A percentile compares a stretch with the other conserved stretches of the same genome.
phyloP scores from a whole-genome alignment of 805 yeast species.

The Yamadazyma endophytica region DNA sequence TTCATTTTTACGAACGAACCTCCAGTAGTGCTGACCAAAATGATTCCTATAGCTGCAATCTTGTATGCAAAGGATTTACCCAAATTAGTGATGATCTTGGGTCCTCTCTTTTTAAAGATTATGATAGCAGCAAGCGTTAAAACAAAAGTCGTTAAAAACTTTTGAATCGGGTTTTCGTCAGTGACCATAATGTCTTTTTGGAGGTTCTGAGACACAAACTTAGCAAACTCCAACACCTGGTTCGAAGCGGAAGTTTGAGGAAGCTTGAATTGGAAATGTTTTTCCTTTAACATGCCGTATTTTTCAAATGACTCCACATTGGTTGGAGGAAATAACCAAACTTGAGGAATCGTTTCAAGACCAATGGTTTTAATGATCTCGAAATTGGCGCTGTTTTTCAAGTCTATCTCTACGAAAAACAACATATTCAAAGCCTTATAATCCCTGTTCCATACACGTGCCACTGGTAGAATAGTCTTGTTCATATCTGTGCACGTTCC shows the following conservation, averaged over 20 bases:
- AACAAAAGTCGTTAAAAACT: slow-evolving; percentile 44
- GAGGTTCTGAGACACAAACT: slow-evolving; percentile 45
- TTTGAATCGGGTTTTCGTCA: slow-evolving; percentile 34
- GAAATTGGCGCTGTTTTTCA: slow-evolving; percentile 36
- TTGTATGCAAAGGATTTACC: slow-evolving; percentile 15
- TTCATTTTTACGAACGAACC: slow-evolving; percentile 60
- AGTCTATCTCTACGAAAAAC: slow-evolving; percentile 50
- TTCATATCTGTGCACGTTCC: slow-evolving; percentile 43
- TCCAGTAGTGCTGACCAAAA: slow-evolving; percentile 54
- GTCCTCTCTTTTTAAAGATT: slow-evolving; percentile 46
- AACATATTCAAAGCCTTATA: slow-evolving; percentile 38
- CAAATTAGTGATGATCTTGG: slow-evolving; percentile 13
- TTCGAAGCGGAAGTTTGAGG: slow-evolving; percentile 29
- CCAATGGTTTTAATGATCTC: slow-evolving; percentile 37
- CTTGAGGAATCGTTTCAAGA: slow-evolving; percentile 54
- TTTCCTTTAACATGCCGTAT: slow-evolving; percentile 20
- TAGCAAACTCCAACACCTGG: slow-evolving; percentile 49
- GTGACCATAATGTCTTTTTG: slow-evolving; percentile 41
- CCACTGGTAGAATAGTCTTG: slow-evolving; percentile 35
- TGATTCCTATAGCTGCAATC: slow-evolving; percentile 30
- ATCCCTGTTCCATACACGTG: slow-evolving; percentile 38
- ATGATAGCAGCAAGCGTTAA: slow-evolving; percentile 43
- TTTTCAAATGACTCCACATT: slow-evolving; percentile 16
- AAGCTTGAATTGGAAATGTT: slow-evolving; percentile 31
- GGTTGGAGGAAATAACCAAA: slow-evolving; percentile 63